Evolutionary conservation across 371 early-diverging fungal genomes (phyloP), one percentile per base, ranked within the genome.

Genomic region (Syncephalastrum contaminatum): DNA sequence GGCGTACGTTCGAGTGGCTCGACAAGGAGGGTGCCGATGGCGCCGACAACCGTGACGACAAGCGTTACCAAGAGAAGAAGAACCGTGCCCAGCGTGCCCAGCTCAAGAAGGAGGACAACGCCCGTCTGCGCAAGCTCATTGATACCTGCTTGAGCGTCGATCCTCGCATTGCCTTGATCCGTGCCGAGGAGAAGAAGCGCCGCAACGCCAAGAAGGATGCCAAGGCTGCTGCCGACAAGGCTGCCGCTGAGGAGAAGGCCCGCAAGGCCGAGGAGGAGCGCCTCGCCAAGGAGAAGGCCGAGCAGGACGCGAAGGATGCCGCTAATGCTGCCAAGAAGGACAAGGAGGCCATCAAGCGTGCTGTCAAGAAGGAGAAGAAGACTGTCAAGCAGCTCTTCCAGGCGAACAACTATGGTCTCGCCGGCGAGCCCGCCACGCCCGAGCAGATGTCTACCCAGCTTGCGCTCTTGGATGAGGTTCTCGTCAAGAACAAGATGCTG

Each of bases 1-100:
- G 95, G 96, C 83, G 99, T 64, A 84, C 94, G 16, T 99, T 99
- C 64, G 99, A 99, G 82, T 91, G 90, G 80, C 74, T 93, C 51
- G 99, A 98, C 69, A 94, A 99, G 83, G 97, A 99, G 71, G 96
- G 92, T 64, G 87, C 85, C 58, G 94, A 93, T 53, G 84, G 82
- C 51, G 88, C 88, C 27, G 95, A 94, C 63, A 90, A 89, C 82
- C 93, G 99, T 72, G 97, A 97, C 63, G 92, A 97, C 67, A 95
- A 93, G 87, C 88, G 99, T 54, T 95, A 86, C 70, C 80, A 93
- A 59, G 99, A 98, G 70, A 80, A 86, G 72, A 92, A 95, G 88
- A 98, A 98, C 89, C 88, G 88, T 80, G 90, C 91, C 67, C 91
- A 90, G 68, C 90, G 99, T 54, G 84, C 90, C 51, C 88, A 88